Base-by-base conservation (phyloP, 2,329 filamentous ascomycete genomes). In the Arthrobotrys iridis region DNA sequence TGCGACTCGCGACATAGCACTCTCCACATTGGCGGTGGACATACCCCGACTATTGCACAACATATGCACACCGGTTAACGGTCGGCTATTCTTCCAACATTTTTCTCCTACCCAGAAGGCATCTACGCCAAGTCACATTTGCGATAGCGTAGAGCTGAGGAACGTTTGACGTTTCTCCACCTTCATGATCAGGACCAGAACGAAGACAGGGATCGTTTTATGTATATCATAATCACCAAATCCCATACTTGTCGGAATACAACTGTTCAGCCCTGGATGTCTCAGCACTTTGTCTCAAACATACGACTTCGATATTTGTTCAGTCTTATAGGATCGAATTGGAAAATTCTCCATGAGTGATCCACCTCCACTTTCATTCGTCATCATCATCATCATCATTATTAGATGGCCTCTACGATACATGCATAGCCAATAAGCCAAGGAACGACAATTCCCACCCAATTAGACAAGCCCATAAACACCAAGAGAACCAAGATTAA, bases 391-490 rank as follows among this genome's bases (percentile, higher is more conserved):
- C 3, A 35, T 55, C 30, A 55, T 55, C 37, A 55, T 22, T 35
- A 55, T 55, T 55, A 55, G 15, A n/a, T 55, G 28, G 48, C 15
- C 35, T n/a, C n/a, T n/a, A 28, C 55, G 26, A 59, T 43, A 58
- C 33, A n/a, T 30, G 11, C 2, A n/a, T 20, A 26, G 18, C 8
- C 40, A 22, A 28, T 41, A 58, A 15, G 18, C n/a, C 6, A 55
- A 15, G n/a, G 43, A 40, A 59, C 33, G 13, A 28, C 24, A 26
- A 43, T 28, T 45, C 26, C 24, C 28, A 6, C 55, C 33, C 33
- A 45, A 18, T n/a, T n/a, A n/a, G n/a, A n/a, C n/a, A n/a, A 18
- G 35, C 55, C 55, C 55, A 28, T 10, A 15, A 62, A 62, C 58
- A 24, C 58, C 37, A 41, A n/a, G 41, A 43, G 20, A 15, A 13